These are phyloP conservation scores for Chaetomiaceae sp. DNA, from an alignment of 2,329 filamentous ascomycete genomes.

Conservation along the genomic window DNA sequence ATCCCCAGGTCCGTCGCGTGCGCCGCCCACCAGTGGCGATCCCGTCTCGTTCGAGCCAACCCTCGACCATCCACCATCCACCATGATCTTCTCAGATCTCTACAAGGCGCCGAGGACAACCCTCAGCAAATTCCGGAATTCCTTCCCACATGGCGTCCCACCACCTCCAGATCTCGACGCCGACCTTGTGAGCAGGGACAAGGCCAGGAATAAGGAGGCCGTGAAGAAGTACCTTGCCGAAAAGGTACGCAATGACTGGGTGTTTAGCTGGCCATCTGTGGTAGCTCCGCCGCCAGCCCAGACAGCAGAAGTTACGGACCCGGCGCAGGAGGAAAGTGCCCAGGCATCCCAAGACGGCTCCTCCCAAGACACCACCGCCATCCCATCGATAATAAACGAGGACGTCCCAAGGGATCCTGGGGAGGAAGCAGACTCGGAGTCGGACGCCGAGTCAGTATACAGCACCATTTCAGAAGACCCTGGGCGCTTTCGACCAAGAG, in stretches of 20 bases:
- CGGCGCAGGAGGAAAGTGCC: background rate
- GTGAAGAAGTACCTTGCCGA: constrained; percentile 52
- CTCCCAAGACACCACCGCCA: constrained; percentile 8
- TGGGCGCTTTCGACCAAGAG: constrained; percentile 45
- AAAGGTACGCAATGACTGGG: constrained; percentile 57
- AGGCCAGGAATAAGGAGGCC: constrained; percentile 58
- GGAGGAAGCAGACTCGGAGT: constrained; percentile 42
- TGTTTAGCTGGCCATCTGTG: constrained; percentile 51
- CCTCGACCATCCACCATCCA: constrained; percentile 26
- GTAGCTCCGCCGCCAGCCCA: background rate
- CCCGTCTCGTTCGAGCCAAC: constrained; percentile 19
- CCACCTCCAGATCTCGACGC: constrained; percentile 48
- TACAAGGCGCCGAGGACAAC: constrained; percentile 54
- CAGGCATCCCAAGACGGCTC: background rate
- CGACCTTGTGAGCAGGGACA: constrained; percentile 59
- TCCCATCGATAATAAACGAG: constrained; percentile 11
- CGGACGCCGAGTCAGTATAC: constrained; percentile 48
- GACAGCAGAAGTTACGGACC: background rate
- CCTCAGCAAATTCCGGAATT: constrained; percentile 47
- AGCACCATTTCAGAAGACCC: constrained; percentile 55
- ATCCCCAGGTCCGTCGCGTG: constrained; percentile 17
- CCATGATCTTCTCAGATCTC: constrained; percentile 57
- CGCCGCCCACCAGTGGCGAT: constrained; percentile 21
- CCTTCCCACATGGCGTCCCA: constrained; percentile 31
- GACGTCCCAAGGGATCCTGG: constrained; percentile 31